Evolutionary conservation across 768 basidiomycete species (phyloP).

Genomic region (Rhodotorula toruloides): DNA sequence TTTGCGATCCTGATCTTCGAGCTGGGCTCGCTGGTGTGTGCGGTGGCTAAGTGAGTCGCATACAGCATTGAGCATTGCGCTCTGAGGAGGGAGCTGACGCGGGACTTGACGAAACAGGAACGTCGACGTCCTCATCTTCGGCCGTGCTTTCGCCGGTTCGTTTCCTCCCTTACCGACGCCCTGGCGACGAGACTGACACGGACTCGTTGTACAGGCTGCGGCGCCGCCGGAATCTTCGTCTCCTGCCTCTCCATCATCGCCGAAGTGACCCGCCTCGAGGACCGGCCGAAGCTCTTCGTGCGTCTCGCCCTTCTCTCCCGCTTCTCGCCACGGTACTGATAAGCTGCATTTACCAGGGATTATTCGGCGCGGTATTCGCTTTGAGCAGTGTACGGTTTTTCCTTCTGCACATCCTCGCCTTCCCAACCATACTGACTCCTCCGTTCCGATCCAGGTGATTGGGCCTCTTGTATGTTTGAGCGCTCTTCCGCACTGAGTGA

Average conservation of each 20-base stretch:
- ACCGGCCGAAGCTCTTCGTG: conserved; percentile 47
- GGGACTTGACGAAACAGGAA: too few species aligned
- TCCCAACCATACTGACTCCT: background rate
- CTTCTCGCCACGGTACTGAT: conserved; percentile 41
- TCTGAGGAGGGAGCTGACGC: too few species aligned
- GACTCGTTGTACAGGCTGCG: too few species aligned
- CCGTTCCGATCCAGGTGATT: conserved; percentile 44
- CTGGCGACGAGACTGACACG: too few species aligned
- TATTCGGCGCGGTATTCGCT: conserved; percentile 32
- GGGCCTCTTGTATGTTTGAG: conserved; percentile 48
- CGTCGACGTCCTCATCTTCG: conserved; percentile 48
- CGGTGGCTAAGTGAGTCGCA: conserved; percentile 34
- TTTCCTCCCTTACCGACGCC: too few species aligned
- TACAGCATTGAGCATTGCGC: too few species aligned
- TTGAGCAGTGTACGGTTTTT: too few species aligned
- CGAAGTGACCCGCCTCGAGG: conserved; percentile 37
- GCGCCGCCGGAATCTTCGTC: conserved; percentile 50
- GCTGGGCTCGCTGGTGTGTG: conserved; percentile 46
- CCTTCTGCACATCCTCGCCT: too few species aligned
- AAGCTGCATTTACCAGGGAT: background rate
- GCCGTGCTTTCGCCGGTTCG: conserved; percentile 53
- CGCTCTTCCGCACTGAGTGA: too few species aligned
- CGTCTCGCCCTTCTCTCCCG: background rate
- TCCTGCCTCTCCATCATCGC: conserved; percentile 18
- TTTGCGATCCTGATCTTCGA: conserved; percentile 47